phyloP scores from a whole-genome alignment of 768 basidiomycete species.

The Phlegmacium glaucopus region DNA sequence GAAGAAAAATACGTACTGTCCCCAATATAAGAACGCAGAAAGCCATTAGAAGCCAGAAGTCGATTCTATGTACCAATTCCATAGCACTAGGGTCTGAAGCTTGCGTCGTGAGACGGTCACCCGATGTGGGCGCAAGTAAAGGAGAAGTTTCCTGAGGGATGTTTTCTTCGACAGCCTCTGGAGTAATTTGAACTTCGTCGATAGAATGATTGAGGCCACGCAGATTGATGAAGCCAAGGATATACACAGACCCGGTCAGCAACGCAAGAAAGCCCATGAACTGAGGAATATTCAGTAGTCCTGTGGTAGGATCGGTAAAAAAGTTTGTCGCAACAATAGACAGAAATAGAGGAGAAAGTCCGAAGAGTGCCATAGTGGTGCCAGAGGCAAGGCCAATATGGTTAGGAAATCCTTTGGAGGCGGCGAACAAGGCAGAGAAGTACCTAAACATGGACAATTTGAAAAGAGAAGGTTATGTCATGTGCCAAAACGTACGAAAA shows the following conservation, averaged over 20 bases:
- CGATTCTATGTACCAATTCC: constrained; percentile 47
- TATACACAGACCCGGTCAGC: constrained; percentile 48
- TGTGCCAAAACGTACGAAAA: constrained; percentile 54
- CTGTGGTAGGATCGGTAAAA: constrained; percentile 48
- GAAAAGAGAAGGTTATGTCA: neutral
- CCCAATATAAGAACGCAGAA: constrained; percentile 58
- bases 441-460: constrained; percentile 34
- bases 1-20: constrained; percentile 44
- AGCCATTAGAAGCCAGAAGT: constrained; percentile 64
- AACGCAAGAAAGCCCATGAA: constrained; percentile 60
- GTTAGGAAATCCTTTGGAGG: constrained; percentile 64
- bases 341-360: constrained; percentile 77
- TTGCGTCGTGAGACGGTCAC: neutral
- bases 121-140: constrained; percentile 16
- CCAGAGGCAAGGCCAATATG: constrained; percentile 68
- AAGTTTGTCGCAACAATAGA: constrained; percentile 59
- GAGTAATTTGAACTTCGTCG: neutral
- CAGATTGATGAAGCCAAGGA: constrained; percentile 49
- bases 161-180: neutral
- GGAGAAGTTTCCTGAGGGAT: constrained; percentile 30
- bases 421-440: constrained; percentile 74
- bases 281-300: constrained; percentile 38
- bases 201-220: constrained; percentile 11
- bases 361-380: constrained; percentile 67
- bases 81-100: constrained; percentile 21